Percentiles rank a stretch among this genome's conserved stretches.
These are phyloP conservation scores for Dactylellina cionopaga DNA, from an alignment of 2,329 filamentous ascomycete species.

Conservation along the genomic window DNA sequence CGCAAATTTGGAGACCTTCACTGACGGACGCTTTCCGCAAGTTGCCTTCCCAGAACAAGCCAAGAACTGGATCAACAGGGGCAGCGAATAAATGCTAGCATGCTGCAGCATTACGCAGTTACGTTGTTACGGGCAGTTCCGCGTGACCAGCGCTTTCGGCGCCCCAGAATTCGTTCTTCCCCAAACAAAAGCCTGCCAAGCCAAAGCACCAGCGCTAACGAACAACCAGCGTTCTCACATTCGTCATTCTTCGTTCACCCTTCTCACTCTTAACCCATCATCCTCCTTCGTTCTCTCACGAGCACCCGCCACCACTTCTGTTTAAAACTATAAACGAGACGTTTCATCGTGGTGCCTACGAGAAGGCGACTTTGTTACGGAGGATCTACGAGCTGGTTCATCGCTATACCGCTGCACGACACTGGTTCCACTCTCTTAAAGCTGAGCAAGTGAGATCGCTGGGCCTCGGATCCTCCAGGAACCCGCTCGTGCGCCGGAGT, in stretches of 20 bases:
- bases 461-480: conserved; percentile 5
- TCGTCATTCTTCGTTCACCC: conserved; percentile 45
- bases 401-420: background rate
- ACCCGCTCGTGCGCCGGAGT: background rate
- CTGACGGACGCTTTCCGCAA: too few relatives aligned
- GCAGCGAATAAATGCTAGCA: conserved; percentile 30
- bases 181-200: conserved; percentile 21
- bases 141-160: conserved; percentile 41
- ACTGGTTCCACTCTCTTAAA: background rate
- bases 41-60: background rate
- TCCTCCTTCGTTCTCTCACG: conserved; percentile 20
- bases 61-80: conserved; percentile 45
- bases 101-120: conserved; percentile 35
- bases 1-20: too few relatives aligned
- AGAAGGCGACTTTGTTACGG: background rate
- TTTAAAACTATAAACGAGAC: background rate
- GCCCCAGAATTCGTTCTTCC: conserved; percentile 31
- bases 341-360: background rate
- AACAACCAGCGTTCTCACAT: conserved; percentile 10
- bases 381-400: background rate
- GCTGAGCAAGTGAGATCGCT: background rate
- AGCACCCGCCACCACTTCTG: background rate
- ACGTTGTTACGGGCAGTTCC: background rate
- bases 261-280: conserved; percentile 6
- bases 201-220: conserved; percentile 16